A percentile compares a stretch with the other conserved stretches of the same genome.
Evolutionary conservation across 2,329 filamentous ascomycete genomes (phyloP).

Genomic region (Colletotrichum trifolii): DNA sequence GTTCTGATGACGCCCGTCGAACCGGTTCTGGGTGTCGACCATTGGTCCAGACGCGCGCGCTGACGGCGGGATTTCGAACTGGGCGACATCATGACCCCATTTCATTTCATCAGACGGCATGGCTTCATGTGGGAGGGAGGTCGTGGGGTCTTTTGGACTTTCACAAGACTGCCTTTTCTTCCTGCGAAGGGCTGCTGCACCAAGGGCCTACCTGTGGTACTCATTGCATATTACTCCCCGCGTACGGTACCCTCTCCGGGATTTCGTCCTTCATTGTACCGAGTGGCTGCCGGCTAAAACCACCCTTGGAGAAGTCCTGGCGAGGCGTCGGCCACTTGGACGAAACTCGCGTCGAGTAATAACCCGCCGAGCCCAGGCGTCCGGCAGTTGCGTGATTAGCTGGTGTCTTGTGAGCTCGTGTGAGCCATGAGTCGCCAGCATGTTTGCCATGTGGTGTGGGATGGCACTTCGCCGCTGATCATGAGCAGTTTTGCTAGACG

Average conservation of each 20-base stretch:
- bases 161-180: neutral
- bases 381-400: constrained; percentile 25
- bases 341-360: constrained; percentile 22
- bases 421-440: constrained; percentile 28
- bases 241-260: too few relatives aligned
- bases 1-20: constrained; percentile 25
- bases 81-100: constrained; percentile 10
- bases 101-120: constrained; percentile 18
- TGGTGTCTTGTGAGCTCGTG: constrained; percentile 29
- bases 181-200: neutral
- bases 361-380: constrained; percentile 9
- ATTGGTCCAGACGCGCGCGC: constrained; percentile 19
- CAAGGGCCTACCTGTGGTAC: too few relatives aligned
- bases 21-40: constrained; percentile 18
- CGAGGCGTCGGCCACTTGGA: neutral
- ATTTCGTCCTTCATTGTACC: neutral
- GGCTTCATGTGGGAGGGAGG: neutral
- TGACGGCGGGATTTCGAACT: constrained; percentile 12
- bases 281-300: neutral
- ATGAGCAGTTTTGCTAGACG: neutral
- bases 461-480: constrained; percentile 8
- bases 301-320: too few relatives aligned
- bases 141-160: too few relatives aligned
- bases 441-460: constrained; percentile 35
- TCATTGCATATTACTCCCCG: too few relatives aligned